Conservation (phyloP, 768 basidiomycete species). For the Neoboletus subvelutipes region DNA sequence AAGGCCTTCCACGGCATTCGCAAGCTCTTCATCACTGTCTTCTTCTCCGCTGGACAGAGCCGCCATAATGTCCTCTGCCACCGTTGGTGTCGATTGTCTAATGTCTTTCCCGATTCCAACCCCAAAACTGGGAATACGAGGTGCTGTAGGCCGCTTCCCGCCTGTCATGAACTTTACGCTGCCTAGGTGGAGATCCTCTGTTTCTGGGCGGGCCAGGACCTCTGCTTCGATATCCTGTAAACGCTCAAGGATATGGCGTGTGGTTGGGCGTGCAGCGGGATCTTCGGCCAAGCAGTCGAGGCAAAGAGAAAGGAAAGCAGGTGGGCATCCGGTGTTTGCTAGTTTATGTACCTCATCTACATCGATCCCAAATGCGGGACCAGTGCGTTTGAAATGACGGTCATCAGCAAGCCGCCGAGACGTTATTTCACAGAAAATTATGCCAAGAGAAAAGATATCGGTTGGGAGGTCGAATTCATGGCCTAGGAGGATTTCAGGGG, state of each 20-base stretch:
- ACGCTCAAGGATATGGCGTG: slow-evolving; percentile 73
- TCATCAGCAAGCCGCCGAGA: slow-evolving; percentile 86
- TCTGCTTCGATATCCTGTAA: slow-evolving; percentile 82
- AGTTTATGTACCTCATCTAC: slow-evolving; percentile 63
- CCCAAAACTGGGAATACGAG: slow-evolving; percentile 88
- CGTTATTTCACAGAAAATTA: slow-evolving; percentile 91
- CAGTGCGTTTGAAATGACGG: slow-evolving; percentile 67
- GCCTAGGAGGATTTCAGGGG: slow-evolving; percentile 90
- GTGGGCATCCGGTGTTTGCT: slow-evolving; percentile 75
- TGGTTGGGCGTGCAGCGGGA: slow-evolving; percentile 70
- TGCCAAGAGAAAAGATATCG: slow-evolving; percentile 91
- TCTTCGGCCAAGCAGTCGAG: slow-evolving; percentile 72
- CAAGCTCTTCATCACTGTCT: slow-evolving; percentile 64
- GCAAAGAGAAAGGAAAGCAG: slow-evolving; percentile 71
- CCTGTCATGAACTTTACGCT: slow-evolving; percentile 82
- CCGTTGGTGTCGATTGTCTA: slow-evolving; percentile 33
- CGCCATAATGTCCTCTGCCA: slow-evolving; percentile 36
- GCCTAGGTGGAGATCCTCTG: slow-evolving; percentile 75
- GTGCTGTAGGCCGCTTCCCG: slow-evolving; percentile 56
- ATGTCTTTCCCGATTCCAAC: slow-evolving; percentile 66
- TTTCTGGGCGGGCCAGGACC: slow-evolving; percentile 66
- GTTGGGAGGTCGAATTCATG: slow-evolving; percentile 92
- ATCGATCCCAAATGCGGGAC: slow-evolving; percentile 81
- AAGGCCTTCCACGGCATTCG: slow-evolving; percentile 56
- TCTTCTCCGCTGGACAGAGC: slow-evolving; percentile 47